Conservation (phyloP, 208 protist species). For the Dictyostelium gargantuum region DNA sequence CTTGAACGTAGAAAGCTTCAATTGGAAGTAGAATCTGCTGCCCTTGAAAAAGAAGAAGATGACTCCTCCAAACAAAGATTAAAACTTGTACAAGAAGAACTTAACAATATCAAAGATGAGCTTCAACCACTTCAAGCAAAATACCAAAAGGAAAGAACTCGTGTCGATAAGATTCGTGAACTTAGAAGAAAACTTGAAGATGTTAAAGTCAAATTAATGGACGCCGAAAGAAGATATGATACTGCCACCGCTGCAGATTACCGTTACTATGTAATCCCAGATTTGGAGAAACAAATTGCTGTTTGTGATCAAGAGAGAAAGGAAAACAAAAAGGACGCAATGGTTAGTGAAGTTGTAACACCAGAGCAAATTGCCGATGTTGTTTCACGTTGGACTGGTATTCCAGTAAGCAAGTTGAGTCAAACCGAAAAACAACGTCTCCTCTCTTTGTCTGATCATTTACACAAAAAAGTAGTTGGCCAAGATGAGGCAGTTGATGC, state of each 20-base stretch:
- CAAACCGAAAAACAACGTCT: conserved; percentile 79
- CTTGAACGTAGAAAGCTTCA: conserved; percentile 81
- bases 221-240: conserved; percentile 91
- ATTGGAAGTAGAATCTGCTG: conserved; percentile 79
- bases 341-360: conserved; percentile 60
- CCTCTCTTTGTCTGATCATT: conserved; percentile 86
- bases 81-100: conserved; percentile 45
- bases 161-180: conserved; percentile 89
- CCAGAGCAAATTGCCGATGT: conserved; percentile 87
- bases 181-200: conserved; percentile 91
- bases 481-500: conserved; percentile 95
- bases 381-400: conserved; percentile 97
- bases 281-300: conserved; percentile 87
- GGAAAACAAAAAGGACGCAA: background rate
- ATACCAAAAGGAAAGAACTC: conserved; percentile 43
- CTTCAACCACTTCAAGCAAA: conserved; percentile 85
- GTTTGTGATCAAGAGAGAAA: conserved; percentile 28
- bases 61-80: conserved; percentile 84
- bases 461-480: conserved; percentile 94
- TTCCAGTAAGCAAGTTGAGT: conserved; percentile 91
- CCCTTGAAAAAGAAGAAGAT: conserved; percentile 75
- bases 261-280: conserved; percentile 95
- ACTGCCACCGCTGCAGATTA: conserved; percentile 93
- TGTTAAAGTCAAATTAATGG: conserved; percentile 88
- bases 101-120: conserved; percentile 73